phyloP scores from a whole-genome alignment of 352 stramenopile genomes.

The Phytophthora pluvialis region DNA sequence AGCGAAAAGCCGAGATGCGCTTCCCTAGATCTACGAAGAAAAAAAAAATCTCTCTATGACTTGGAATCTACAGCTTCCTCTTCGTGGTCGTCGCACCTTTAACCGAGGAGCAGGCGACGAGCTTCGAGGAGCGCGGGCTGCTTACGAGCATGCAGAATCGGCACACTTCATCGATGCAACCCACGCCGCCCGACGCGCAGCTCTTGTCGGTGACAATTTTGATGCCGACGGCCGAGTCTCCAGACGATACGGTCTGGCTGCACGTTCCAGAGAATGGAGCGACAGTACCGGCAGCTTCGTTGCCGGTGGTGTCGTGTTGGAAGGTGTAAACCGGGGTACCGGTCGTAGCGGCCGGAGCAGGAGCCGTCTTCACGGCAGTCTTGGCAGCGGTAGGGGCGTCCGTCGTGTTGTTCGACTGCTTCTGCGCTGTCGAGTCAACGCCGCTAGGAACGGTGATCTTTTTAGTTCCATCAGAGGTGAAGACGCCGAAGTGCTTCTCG shows the following conservation, averaged over 20 bases:
- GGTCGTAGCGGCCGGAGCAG: slow-evolving; percentile 4
- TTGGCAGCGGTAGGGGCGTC: not conserved
- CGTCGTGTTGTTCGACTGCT: slow-evolving; percentile 19
- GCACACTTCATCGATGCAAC: slow-evolving; percentile 16
- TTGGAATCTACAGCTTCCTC: slow-evolving; percentile 26
- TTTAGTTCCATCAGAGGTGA: slow-evolving; percentile 38
- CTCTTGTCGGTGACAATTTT: slow-evolving; percentile 19
- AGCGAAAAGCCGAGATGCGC: slow-evolving; percentile 10
- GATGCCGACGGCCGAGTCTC: slow-evolving; percentile 12
- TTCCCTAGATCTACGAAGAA: slow-evolving; percentile 14
- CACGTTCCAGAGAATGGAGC: slow-evolving; percentile 12
- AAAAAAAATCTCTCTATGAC: slow-evolving; percentile 10
- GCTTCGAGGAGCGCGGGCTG: not conserved
- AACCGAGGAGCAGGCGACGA: slow-evolving; percentile 9
- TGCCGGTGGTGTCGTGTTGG: slow-evolving; percentile 12
- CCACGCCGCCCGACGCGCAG: slow-evolving; percentile 7
- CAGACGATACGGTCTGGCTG: slow-evolving; percentile 9
- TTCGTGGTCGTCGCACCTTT: slow-evolving; percentile 1
- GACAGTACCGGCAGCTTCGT: slow-evolving; percentile 31
- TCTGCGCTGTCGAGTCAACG: slow-evolving; percentile 9
- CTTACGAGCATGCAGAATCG: slow-evolving; percentile 11
- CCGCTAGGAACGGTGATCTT: slow-evolving; percentile 48
- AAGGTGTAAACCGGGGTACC: slow-evolving; percentile 26
- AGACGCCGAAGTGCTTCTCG: slow-evolving; percentile 73
- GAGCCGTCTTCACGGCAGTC: not conserved